A percentile compares a stretch with the other conserved stretches of the same genome.
Conservation (phyloP, 2,329 filamentous ascomycete genomes). For the Microthyrium microscopicum region DNA sequence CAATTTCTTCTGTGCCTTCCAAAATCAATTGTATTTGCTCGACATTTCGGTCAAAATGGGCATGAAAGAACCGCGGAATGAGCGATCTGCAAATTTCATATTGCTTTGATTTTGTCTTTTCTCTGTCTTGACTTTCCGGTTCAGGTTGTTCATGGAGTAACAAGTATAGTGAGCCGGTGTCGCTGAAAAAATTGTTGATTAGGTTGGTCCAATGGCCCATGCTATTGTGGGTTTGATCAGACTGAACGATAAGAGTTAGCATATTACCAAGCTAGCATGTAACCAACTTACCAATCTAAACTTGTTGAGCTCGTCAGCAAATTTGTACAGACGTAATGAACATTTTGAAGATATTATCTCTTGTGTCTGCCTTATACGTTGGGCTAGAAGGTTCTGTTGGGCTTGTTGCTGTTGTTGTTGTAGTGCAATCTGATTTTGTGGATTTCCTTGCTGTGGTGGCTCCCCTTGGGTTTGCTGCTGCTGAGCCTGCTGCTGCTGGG, state of each 20-base stretch:
- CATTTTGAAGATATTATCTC: slow-evolving; percentile 13
- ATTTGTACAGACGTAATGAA: slow-evolving; percentile 1
- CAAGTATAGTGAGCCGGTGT: slow-evolving; percentile 59
- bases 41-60: slow-evolving; percentile 75
- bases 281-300: neutral
- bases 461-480: slow-evolving; percentile 20
- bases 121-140: too few species aligned
- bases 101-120: slow-evolving; percentile 48
- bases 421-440: slow-evolving; percentile 14
- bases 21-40: slow-evolving; percentile 73
- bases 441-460: slow-evolving; percentile 16
- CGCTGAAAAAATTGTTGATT: slow-evolving; percentile 66
- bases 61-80: slow-evolving; percentile 75
- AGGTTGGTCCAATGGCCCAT: slow-evolving; percentile 65
- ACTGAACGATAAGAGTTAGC: slow-evolving; percentile 17
- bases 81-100: slow-evolving; percentile 71
- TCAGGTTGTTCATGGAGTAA: too few species aligned
- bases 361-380: slow-evolving; percentile 11
- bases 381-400: slow-evolving; percentile 14
- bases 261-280: neutral
- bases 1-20: slow-evolving; percentile 49
- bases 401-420: slow-evolving; percentile 12
- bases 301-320: neutral
- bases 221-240: slow-evolving; percentile 46
- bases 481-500: slow-evolving; percentile 24